phyloP scores from a whole-genome alignment of 441 rosid species.

The Cnidoscolus chayamansa region DNA sequence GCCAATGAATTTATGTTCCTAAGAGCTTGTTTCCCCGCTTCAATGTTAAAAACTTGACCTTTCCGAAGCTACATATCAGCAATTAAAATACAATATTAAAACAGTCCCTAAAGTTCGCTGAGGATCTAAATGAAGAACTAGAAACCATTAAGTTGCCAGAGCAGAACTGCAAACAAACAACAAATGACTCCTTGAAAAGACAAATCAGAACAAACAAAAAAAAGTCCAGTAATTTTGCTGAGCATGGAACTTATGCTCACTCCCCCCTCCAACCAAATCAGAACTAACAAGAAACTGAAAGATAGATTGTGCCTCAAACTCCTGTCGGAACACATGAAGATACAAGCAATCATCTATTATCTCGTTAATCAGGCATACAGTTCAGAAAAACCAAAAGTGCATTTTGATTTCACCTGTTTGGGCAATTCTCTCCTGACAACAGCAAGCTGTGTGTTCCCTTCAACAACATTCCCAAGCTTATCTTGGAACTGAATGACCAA shows the following conservation, averaged over 20 bases:
- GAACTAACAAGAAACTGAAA: neutral
- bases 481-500: constrained; percentile 75
- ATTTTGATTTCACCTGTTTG: constrained; percentile 46
- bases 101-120: neutral
- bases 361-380: neutral
- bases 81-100: constrained; percentile 17
- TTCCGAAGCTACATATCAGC: constrained; percentile 55
- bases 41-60: constrained; percentile 86
- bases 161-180: neutral
- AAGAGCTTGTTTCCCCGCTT: constrained; percentile 88
- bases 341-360: neutral
- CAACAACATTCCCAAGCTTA: constrained; percentile 92
- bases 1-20: constrained; percentile 75
- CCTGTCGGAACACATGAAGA: neutral
- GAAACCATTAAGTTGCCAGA: neutral
- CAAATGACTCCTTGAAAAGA: neutral
- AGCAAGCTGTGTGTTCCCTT: constrained; percentile 84
- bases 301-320: neutral
- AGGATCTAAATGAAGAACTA: neutral
- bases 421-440: constrained; percentile 88
- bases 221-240: neutral
- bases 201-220: neutral
- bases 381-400: neutral
- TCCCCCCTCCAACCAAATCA: neutral
- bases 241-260: neutral